Base-by-base conservation (phyloP, 495 filamentous ascomycete species). In the Neurospora sp. region DNA sequence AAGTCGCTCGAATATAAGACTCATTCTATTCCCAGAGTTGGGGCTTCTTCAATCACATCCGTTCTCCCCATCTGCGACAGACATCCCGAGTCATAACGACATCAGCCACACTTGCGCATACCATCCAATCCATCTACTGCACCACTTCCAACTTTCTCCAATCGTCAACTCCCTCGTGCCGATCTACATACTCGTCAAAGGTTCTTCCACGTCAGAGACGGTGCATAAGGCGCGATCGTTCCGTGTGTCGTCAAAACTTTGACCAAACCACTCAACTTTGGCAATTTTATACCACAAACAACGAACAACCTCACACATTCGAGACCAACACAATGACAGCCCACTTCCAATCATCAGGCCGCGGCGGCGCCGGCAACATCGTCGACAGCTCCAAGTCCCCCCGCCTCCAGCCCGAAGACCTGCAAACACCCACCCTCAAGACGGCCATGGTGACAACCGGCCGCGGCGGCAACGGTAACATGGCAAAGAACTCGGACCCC, bases 351-450 rank as follows among this genome's bases (percentile, higher is more conserved):
- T 84, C 85, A 9, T 83, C 83, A 42, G 87, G 87, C 68, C 84
- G 87, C 72, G 87, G 87, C 76, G 87, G 87, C 78, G 82, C 84
- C 84, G 93, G 93, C 75, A 97, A 97, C 84, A 92, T 95, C 75
- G 87, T 86, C 77, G 87, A 87, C 74, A 82, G 85, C 71, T 81
- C 88, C 75, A 84, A 84, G 74, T 81, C 82, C 46, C 77, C 85
- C 12, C 79, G 81, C 40, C 76, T 86, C 72, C 80, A 83, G 14
- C 84, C 89, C 72, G 78, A 84, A 20, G 91, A 93, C 76, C 87
- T 97, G 71, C 83, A 89, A 75, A 97, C 94, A 4, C 94, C 94
- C 0, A 92, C 89, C 59, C 89, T 98, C 78, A 97, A 97, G 83
- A 86, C 86, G 27, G 84, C 91, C 18, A 83, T 93, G 73, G 94